Evolutionary conservation across 441 rosid species (phyloP), one percentile per base, ranked within the genome.

Genomic region (Arabidopsis lyrata): DNA sequence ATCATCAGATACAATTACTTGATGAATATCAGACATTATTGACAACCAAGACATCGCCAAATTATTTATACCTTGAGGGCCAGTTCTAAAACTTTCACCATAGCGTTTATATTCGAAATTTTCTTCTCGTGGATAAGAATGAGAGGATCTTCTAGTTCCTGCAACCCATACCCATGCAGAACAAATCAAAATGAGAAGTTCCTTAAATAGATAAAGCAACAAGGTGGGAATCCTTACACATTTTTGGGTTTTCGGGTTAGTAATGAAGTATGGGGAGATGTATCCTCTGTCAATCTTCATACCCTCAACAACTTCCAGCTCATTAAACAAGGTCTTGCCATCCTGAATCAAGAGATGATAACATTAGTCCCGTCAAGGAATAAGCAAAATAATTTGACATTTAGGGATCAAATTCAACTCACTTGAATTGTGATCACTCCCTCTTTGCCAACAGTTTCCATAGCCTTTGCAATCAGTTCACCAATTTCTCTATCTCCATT

Each of bases 401-500:
- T 45, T 13, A 13, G 59, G 35, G 34, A 36, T 31, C 7, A 44
- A 3, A 54, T 1, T 34, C 6, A 63, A 76, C 95, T 84, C 70
- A 92, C 98, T 44, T 86, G 86, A 48, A 92, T 92, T 47, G 98
- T 90, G 77, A 92, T 92, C 8, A 93, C 98, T 67, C 98, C 98
- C 77, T 93, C 98, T 77, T 93, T 93, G 77, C 98, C 98, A 0
- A 93, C 98, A 78, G 88, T 93, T 77, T 93, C 98, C 98, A 93
- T 93, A 24, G 98, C 98, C 77, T 91, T 93, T 13, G 98, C 98
- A 45, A 93, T 93, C 74, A 93, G 68, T 72, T 93, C 98, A 35
- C 98, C 98, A 61, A 93, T 93, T 77, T 93, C 98, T 34, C 96
- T 86, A 63, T 93, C 98, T 24, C 98, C 98, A 81, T 93, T 93